These are phyloP conservation scores for Mycena olivaceomarginata DNA, from an alignment of 768 basidiomycete genomes.

Conservation along the genomic window DNA sequence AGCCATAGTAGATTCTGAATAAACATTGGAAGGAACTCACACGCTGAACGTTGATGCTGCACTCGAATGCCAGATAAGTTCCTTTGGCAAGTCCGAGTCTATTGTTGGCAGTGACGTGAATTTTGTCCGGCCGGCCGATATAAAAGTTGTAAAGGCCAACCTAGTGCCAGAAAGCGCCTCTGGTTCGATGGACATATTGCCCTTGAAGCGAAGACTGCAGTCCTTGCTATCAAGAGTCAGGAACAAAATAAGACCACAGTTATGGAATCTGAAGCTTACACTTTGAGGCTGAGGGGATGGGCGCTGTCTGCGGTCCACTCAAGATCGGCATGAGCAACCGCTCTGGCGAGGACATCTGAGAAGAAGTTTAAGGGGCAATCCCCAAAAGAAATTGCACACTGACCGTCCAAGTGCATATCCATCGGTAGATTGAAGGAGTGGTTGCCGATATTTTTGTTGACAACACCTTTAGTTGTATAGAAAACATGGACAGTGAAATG, in stretches of 20 bases:
- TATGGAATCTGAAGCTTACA: not conserved
- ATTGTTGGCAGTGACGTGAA: not conserved
- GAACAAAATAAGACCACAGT: no score
- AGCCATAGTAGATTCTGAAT: no score
- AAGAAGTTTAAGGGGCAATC: no score
- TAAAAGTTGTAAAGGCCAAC: slow-evolving; percentile 2
- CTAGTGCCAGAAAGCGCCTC: not conserved
- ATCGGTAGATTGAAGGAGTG: not conserved
- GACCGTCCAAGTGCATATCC: not conserved
- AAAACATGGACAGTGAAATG: slow-evolving; percentile 1
- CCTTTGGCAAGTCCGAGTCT: not conserved
- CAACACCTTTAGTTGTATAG: not conserved
- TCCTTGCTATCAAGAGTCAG: not conserved
- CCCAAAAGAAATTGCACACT: not conserved
- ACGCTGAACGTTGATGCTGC: not conserved
- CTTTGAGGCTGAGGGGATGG: slow-evolving; percentile 5
- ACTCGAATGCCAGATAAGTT: not conserved
- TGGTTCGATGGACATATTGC: slow-evolving; percentile 1
- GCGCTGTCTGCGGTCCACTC: not conserved
- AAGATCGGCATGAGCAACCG: not conserved
- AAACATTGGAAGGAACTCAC: not conserved
- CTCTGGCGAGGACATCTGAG: not conserved
- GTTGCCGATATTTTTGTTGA: not conserved
- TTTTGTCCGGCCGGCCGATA: not conserved
- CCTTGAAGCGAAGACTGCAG: not conserved